These are phyloP conservation scores for Pythium periplocum DNA, from an alignment of 352 stramenopile species.

Conservation along the genomic window DNA sequence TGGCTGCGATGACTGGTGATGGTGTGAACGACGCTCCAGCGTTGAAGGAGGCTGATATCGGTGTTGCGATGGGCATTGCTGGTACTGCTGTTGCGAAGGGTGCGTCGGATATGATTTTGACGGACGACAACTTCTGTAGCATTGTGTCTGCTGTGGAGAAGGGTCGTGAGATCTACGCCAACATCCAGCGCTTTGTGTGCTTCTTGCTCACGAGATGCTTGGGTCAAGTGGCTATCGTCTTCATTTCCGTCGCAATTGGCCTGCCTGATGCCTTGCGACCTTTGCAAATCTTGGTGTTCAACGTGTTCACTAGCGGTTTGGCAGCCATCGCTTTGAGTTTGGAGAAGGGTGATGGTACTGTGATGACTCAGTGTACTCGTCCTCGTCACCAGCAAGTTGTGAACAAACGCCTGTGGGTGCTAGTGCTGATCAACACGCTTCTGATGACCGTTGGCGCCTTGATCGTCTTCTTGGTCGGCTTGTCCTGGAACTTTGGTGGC, in stretches of 20 bases:
- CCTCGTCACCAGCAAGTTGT: constrained; percentile 56
- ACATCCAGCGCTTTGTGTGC: constrained; percentile 97
- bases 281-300: constrained; percentile 96
- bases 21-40: constrained; percentile 98
- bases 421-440: constrained; percentile 60
- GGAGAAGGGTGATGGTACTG: constrained; percentile 60
- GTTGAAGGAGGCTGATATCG: constrained; percentile 94
- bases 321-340: constrained; percentile 61
- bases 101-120: constrained; percentile 96
- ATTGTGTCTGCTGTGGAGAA: constrained; percentile 96
- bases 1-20: constrained; percentile 96
- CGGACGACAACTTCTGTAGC: constrained; percentile 97
- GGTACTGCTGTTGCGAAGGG: constrained; percentile 97
- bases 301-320: constrained; percentile 95
- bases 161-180: constrained; percentile 95
- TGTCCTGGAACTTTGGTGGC: constrained; percentile 68
- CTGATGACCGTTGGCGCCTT: constrained; percentile 49
- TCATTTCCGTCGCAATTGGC: constrained; percentile 48
- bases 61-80: constrained; percentile 95
- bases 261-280: constrained; percentile 89
- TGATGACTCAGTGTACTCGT: constrained; percentile 54
- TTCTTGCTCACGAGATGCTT: constrained; percentile 97
- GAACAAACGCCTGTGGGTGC: constrained; percentile 57
- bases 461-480: constrained; percentile 49
- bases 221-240: constrained; percentile 88